phyloP scores from a whole-genome alignment of 179 eudicot genomes.

The Spinacia oleracea region DNA sequence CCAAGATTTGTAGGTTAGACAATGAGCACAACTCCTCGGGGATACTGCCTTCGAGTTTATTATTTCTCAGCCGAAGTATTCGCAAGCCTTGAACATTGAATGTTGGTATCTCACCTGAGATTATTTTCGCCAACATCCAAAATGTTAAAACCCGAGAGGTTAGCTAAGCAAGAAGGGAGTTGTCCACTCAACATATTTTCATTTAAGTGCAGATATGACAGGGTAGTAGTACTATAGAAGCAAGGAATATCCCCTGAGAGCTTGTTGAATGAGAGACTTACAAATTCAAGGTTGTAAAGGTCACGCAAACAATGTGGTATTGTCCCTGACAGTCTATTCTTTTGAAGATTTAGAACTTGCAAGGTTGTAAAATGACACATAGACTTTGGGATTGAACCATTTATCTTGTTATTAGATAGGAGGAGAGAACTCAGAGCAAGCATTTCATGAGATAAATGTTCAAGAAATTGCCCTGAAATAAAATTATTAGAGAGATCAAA shows the following conservation, averaged over 20 bases:
- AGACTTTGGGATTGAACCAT: constrained; percentile 19
- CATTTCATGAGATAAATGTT: too few relatives aligned
- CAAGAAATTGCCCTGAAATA: too few relatives aligned
- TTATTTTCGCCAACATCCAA: constrained; percentile 21
- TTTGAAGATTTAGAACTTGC: neutral
- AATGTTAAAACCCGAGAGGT: neutral
- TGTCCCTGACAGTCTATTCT: constrained; percentile 12
- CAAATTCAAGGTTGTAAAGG: neutral
- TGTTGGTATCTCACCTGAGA: constrained; percentile 1
- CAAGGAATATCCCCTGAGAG: constrained; percentile 6
- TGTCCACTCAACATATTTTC: constrained; percentile 17
- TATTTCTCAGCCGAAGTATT: constrained; percentile 20
- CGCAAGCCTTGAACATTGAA: neutral
- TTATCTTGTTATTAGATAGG: constrained; percentile 2
- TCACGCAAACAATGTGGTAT: constrained; percentile 1
- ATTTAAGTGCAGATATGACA: constrained; percentile 9
- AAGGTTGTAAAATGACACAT: constrained; percentile 4
- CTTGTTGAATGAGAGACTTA: constrained; percentile 21
- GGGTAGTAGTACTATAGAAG: neutral
- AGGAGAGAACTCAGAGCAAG: neutral
- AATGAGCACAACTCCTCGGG: constrained; percentile 18
- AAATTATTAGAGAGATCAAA: constrained; percentile 18
- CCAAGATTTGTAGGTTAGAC: constrained; percentile 12
- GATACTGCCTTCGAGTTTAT: too few relatives aligned
- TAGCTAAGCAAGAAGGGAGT: constrained; percentile 10